phyloP scores from a whole-genome alignment of 208 protist species.

The Crithidia acanthocephali region DNA sequence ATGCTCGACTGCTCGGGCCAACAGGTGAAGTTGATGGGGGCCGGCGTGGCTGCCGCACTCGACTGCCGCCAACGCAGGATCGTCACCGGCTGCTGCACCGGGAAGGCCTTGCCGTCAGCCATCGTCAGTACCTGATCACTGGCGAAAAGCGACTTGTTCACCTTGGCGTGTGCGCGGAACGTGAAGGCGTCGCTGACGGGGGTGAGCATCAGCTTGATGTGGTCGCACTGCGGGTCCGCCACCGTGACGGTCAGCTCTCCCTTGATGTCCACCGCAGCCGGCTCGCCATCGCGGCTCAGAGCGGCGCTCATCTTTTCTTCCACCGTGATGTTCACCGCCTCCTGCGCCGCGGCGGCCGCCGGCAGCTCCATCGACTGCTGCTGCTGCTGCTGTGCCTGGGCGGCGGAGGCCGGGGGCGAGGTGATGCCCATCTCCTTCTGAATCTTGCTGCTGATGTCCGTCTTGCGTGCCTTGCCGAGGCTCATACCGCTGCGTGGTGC shows the following conservation, averaged over 20 bases:
- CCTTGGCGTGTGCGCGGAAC: constrained; percentile 87
- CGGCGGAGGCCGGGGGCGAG: constrained; percentile 2
- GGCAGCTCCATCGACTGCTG: constrained; percentile 7
- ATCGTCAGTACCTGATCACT: constrained; percentile 78
- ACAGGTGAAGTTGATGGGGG: constrained; percentile 80
- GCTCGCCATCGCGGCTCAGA: constrained; percentile 67
- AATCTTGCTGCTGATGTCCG: constrained; percentile 77
- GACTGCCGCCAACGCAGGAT: constrained; percentile 78
- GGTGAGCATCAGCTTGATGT: constrained; percentile 58
- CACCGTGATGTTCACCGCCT: constrained; percentile 57
- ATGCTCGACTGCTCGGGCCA: constrained; percentile 74
- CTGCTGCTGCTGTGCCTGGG: not conserved
- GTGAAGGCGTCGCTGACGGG: constrained; percentile 64
- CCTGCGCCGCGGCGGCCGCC: constrained; percentile 16
- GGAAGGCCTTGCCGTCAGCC: constrained; percentile 79
- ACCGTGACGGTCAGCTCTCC: constrained; percentile 81
- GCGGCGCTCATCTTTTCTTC: constrained; percentile 72
- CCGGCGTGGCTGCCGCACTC: constrained; percentile 20
- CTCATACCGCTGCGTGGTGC: constrained; percentile 58
- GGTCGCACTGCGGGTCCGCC: constrained; percentile 59
- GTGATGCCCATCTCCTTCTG: constrained; percentile 70
- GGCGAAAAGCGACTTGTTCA: constrained; percentile 85
- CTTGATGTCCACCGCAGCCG: constrained; percentile 56
- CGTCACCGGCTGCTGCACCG: constrained; percentile 78
- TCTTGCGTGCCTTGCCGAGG: constrained; percentile 73